Conservation (phyloP, 306 rosid species). For the Cucurbita ficifolia region DNA sequence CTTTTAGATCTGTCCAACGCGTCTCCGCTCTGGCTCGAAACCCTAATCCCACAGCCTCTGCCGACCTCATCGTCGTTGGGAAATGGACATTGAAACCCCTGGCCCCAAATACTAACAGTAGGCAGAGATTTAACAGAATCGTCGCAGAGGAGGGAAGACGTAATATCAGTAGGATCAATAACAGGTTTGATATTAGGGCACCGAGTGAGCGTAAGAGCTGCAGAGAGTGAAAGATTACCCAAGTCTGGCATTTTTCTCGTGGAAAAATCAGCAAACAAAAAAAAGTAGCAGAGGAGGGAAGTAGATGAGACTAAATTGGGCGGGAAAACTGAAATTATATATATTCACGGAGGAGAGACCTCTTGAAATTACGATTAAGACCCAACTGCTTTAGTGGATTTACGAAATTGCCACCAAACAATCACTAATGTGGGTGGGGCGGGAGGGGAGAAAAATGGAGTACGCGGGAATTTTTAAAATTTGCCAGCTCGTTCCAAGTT, state of each 20-base stretch:
- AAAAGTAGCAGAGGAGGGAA: slow-evolving; percentile 13
- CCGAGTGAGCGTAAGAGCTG: slow-evolving; percentile 20
- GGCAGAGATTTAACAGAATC: slow-evolving; percentile 18
- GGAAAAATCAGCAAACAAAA: not conserved
- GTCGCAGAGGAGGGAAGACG: slow-evolving; percentile 1
- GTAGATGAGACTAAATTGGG: not conserved
- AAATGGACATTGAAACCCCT: not conserved
- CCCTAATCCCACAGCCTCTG: slow-evolving; percentile 22
- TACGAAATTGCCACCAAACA: not conserved
- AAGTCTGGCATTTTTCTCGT: slow-evolving; percentile 49
- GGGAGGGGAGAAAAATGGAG: no score
- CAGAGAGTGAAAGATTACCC: slow-evolving; percentile 38
- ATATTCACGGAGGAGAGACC: not conserved
- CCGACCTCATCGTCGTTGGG: slow-evolving; percentile 3
- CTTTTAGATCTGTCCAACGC: slow-evolving; percentile 25
- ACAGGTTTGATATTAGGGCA: slow-evolving; percentile 21
- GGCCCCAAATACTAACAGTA: slow-evolving; percentile 6
- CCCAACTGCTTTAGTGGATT: not conserved
- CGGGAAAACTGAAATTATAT: not conserved
- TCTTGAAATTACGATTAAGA: not conserved
- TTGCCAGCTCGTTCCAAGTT: no score
- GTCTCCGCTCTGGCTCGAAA: slow-evolving; percentile 26
- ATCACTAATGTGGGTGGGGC: no score
- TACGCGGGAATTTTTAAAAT: no score
- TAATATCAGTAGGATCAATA: slow-evolving; percentile 17